These are phyloP conservation scores for Ceratobasidium sp. DNA, from an alignment of 1,284 basidiomycete species.

Conservation along the genomic window DNA sequence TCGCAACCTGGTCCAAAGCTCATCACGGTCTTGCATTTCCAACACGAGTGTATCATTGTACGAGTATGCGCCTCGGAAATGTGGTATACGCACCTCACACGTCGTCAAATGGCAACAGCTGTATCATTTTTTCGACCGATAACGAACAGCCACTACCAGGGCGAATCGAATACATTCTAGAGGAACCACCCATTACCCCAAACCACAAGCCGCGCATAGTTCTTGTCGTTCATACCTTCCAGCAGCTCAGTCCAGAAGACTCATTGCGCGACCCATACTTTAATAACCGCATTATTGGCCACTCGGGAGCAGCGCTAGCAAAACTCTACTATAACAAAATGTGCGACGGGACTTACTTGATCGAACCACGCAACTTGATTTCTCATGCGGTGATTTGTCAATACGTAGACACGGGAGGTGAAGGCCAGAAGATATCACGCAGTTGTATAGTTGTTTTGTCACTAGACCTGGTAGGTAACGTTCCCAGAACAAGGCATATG, in stretches of 20 bases:
- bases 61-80: neutral
- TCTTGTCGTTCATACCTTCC: neutral
- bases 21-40: neutral
- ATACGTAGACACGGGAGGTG: neutral
- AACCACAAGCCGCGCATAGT: neutral
- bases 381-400: neutral
- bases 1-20: neutral
- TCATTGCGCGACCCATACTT: neutral
- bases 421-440: neutral
- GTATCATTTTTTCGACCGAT: neutral
- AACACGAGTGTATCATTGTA: neutral
- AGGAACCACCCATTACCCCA: neutral
- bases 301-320: neutral
- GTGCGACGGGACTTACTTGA: neutral
- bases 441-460: neutral
- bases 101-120: neutral
- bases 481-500: neutral
- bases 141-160: neutral
- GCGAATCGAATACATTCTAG: neutral
- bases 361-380: slow-evolving; percentile 3
- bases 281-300: slow-evolving; percentile 6
- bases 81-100: neutral
- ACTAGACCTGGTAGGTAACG: neutral
- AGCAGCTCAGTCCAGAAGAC: neutral
- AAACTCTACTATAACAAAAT: neutral